Base-by-base conservation (phyloP, 768 basidiomycete species). In the Ramaria rubella region DNA sequence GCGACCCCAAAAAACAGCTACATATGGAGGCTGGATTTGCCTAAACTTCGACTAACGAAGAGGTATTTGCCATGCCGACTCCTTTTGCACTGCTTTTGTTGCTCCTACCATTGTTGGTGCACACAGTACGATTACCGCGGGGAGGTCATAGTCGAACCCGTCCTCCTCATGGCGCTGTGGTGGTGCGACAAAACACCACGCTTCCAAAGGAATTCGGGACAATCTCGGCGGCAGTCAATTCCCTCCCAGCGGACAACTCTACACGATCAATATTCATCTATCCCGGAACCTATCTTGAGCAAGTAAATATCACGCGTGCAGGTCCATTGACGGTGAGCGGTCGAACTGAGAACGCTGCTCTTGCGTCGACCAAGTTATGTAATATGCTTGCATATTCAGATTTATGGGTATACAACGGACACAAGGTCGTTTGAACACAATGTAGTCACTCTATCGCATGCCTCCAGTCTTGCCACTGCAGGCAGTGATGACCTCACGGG, bases 231-330 rank as follows among this genome's bases (percentile, higher is more conserved):
- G 77, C 77, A 2, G 64, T 78, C 23, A 66, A 64, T 34, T 65
- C 75, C 3, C 67, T 79, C n/a, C 74, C 75, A 3, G 69, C 73
- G 50, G 75, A 75, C 60, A 67, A 65, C 48, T 69, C 72, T 12
- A 65, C 64, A 1, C 67, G 65, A 12, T 68, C 70, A 7, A 75
- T 79, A 46, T 79, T 79, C 65, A 73, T 79, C 21, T 79, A 69
- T 59, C 76, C 76, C 5, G 77, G 76, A 7, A 77, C 72, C 3
- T 79, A 79, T 57, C 67, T 62, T 29, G 77, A 73, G 48, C 76
- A 76, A 55, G 70, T 78, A 3, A 68, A 72, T 55, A 76, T 80
- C 54, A 74, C 74, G 12, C 74, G 78, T 42, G 49, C 68, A 1
- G 77, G 77, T 1, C 73, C 76, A 5, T 67, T 76, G 12, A 76